phyloP scores from a whole-genome alignment of 805 yeast genomes.

The Ogataea zsoltii region DNA sequence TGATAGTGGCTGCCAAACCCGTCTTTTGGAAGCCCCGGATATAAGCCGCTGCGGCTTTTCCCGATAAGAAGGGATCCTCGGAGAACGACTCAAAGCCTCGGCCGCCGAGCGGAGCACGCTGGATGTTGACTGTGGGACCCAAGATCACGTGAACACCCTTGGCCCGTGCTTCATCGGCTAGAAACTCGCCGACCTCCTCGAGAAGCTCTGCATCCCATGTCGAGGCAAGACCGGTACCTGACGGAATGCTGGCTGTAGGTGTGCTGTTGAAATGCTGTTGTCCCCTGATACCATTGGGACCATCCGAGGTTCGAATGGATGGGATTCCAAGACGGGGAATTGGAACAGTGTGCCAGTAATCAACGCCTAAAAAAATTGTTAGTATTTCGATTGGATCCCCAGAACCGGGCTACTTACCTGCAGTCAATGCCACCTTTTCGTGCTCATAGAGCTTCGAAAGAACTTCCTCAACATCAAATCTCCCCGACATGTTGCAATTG shows the following conservation, averaged over 20 bases:
- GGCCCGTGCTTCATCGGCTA: constrained; percentile 45
- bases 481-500: constrained; percentile 5
- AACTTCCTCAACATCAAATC: constrained; percentile 6
- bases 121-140: constrained; percentile 42
- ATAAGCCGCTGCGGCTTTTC: constrained; percentile 46
- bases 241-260: constrained; percentile 47
- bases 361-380: constrained; percentile 22
- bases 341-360: constrained; percentile 42
- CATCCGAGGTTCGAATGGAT: constrained; percentile 40
- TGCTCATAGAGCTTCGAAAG: constrained; percentile 5
- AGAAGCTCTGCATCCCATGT: constrained; percentile 44
- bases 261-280: constrained; percentile 41
- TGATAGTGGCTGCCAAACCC: constrained; percentile 55
- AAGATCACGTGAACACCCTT: constrained; percentile 43
- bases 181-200: constrained; percentile 39
- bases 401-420: too few relatives aligned
- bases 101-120: constrained; percentile 49
- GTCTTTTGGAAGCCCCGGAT: constrained; percentile 55
- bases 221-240: constrained; percentile 48
- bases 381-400: too few relatives aligned
- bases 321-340: constrained; percentile 39
- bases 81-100: constrained; percentile 62
- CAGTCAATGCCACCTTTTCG: constrained; percentile 7
- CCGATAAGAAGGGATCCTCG: constrained; percentile 58
- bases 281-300: constrained; percentile 52